Base-by-base conservation (phyloP, 306 rosid species). In the Sicyos edulis region DNA sequence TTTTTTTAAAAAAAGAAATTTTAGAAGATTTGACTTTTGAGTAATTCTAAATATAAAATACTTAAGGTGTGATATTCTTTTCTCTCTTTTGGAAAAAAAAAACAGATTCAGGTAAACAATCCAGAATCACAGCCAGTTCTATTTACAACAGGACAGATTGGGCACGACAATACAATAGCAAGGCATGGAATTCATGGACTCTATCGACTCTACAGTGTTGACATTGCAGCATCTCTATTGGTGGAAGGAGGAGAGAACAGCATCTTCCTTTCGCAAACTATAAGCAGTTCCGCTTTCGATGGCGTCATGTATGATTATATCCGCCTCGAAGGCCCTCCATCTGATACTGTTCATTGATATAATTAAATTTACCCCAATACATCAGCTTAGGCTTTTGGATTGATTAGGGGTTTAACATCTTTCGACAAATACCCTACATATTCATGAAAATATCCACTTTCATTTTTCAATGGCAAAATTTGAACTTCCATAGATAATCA, bases 171-270 rank as follows among this genome's bases (percentile, higher is more conserved):
- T 22, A 17, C 69, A 20, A 69, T 76, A 11, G 69, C 60, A 10
- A 77, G 80, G 16, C 80, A 77, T 62, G 80, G 80, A 14, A 77
- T 77, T 53, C 80, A 77, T 63, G 80, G 80, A 32, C 72, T 71
- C 10, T 77, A 77, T 45, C 29, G 76, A 42, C 72, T 77, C 5
- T 72, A 26, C 22, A 19, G 40, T 24, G 62, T 69, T 0, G 70
- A 26, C 19, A 60, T 71, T 9, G 4, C 54, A 0, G 72, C 65
- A 20, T 71, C 22, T 19, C 14, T 59, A 16, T 17, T 77, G 0
- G 34, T 51, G 15, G 72, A 70, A 50, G 80, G 80, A 61, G 45
- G 45, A 40, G 45, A 71, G 1, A 77, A 77, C 57, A 51, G 65
- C 10, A 77, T 77, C 40, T 77, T 50, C 51, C 72, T 77, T 5